Evolutionary conservation across 345 rosid genomes (phyloP).

Genomic region (Brassica nigra): DNA sequence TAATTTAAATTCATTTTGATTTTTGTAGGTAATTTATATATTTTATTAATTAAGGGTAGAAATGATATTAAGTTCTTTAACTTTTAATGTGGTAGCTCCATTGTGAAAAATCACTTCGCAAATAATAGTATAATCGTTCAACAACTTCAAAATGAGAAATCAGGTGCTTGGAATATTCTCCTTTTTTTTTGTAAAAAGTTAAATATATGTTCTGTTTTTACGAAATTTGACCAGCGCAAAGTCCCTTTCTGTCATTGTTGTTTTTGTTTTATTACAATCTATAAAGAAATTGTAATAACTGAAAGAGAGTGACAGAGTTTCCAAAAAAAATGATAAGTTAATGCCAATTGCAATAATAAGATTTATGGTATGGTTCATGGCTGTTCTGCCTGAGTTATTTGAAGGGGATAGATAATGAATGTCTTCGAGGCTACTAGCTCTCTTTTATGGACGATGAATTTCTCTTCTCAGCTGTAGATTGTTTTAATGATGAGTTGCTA

Average conservation of each 20-base stretch:
- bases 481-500: not conserved
- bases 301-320: slow-evolving; percentile 1
- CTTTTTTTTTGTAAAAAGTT: not conserved
- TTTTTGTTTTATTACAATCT: not conserved
- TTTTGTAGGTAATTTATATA: too few species aligned
- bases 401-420: not conserved
- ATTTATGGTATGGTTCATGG: not conserved
- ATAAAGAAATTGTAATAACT: not conserved
- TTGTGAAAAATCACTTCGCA: too few species aligned
- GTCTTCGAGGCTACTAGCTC: not conserved
- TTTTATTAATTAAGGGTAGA: too few species aligned
- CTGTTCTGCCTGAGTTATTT: not conserved
- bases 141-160: slow-evolving; percentile 8
- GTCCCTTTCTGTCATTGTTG: not conserved
- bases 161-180: not conserved
- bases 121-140: too few species aligned
- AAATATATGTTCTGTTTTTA: not conserved
- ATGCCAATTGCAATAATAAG: not conserved
- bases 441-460: not conserved
- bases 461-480: not conserved
- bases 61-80: too few species aligned
- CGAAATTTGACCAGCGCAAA: slow-evolving; percentile 7
- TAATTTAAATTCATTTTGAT: too few species aligned
- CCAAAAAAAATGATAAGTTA: not conserved
- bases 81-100: too few species aligned